Base-by-base conservation (phyloP, 148 eudicot species). In the Gaultheria prostrata region DNA sequence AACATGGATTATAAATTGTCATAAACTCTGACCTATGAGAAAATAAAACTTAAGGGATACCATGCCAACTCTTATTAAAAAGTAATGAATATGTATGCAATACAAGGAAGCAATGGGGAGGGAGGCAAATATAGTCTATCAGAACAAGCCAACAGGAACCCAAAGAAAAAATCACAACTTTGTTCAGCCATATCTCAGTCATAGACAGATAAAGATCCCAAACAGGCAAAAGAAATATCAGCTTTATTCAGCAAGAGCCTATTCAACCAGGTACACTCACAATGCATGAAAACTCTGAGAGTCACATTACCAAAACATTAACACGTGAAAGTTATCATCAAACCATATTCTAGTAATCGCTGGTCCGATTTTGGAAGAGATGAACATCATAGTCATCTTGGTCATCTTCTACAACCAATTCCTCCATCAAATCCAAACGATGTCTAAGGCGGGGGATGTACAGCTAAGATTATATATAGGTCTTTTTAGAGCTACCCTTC, bases 261-360 rank as follows among this genome's bases (percentile, higher is more conserved):
- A 61, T 35, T 80, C 75, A 46, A 15, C 82, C 30, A 80, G 9
- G 32, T 15, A 5, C 8, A 17, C 61, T 50, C 18, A 35, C 9
- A 57, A 6, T 26, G 21, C 30, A 63, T 35, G 17, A 35, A 43
- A 80, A 61, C 30, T 43, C 32, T 32, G 15, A 80, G 15, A 57
- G 15, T 61, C 54, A 63, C 45, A 67, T 26, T 18, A n/a, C 39
- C 54, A 24, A 67, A 81, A 81, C 59, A 45, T 69, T 45, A 18
- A 81, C 83, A 56, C 26, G 69, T 50, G 4, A 81, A 50, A 20
- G 18, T 9, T 49, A 7, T 67, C 59, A 49, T 28, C 76, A 81
- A 67, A 80, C 83, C 57, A 80, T 63, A 63, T 43, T 61, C 76
- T 30, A 24, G 76, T 67, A 67, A 81, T 26, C 45, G 14, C 76